A percentile compares a stretch with the other conserved stretches of the same genome.
Conservation (phyloP, 2,329 filamentous ascomycete genomes). For the Penicillium thymicola region DNA sequence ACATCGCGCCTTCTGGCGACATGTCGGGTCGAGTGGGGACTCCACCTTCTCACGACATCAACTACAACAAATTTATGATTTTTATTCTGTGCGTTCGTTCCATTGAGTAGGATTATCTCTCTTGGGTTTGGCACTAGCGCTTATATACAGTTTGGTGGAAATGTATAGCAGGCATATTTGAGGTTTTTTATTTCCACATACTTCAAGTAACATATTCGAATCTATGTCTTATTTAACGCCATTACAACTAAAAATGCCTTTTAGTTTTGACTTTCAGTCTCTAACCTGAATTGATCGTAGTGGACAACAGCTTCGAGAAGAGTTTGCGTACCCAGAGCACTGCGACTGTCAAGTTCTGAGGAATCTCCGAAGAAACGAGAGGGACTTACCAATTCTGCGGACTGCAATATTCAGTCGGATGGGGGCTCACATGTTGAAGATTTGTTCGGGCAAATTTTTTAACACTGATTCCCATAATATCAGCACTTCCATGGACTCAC, state of each 20-base stretch:
- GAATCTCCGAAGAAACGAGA: fast-evolving
- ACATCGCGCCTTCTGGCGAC: conserved; percentile 21
- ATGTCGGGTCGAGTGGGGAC: conserved; percentile 7
- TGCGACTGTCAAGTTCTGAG: conserved; percentile 7
- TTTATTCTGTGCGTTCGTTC: neutral
- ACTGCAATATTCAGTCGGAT: conserved; percentile 57
- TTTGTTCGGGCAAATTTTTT: too few relatives aligned
- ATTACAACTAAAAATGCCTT: neutral
- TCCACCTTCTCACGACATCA: conserved; percentile 1
- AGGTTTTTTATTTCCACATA: neutral
- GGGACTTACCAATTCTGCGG: conserved; percentile 40
- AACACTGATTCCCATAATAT: too few relatives aligned
- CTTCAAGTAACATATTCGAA: neutral
- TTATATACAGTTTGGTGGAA: neutral
- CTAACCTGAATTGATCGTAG: conserved; percentile 21
- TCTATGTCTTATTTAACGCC: neutral
- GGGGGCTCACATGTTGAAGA: conserved; percentile 50
- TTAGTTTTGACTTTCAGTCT: neutral
- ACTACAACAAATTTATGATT: neutral
- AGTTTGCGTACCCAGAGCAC: conserved; percentile 42
- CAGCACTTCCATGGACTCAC: too few relatives aligned
- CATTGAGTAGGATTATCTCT: neutral
- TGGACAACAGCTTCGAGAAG: conserved; percentile 48
- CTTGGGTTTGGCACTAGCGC: neutral
- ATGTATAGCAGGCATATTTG: neutral